phyloP scores from a whole-genome alignment of 345 rosid genomes.

The Ricinus communis region DNA sequence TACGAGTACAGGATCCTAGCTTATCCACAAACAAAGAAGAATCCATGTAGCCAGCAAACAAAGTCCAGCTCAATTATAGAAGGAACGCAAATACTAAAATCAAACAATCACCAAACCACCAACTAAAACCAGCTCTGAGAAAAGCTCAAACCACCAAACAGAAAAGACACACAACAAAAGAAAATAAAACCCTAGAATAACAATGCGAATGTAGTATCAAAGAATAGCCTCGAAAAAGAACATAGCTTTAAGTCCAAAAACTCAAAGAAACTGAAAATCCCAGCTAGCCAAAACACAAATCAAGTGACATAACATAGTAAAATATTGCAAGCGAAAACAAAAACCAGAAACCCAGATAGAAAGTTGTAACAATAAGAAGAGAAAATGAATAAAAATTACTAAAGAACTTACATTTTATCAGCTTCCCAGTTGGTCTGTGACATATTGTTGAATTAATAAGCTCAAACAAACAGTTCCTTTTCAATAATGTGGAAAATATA shows the following conservation, averaged over 20 bases:
- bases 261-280: conserved; percentile 19
- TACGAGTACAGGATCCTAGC: not conserved
- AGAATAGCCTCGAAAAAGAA: conserved; percentile 21
- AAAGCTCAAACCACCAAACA: not conserved
- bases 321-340: not conserved
- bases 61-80: not conserved
- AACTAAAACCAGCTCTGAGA: conserved; percentile 6
- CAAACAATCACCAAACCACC: not conserved
- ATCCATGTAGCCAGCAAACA: not conserved
- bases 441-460: conserved; percentile 30
- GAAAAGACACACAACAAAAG: conserved; percentile 12
- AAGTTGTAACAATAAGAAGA: not conserved
- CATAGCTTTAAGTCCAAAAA: conserved; percentile 27
- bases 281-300: conserved; percentile 33
- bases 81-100: not conserved
- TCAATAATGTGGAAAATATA: conserved; percentile 1
- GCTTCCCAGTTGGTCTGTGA: conserved; percentile 99
- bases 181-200: conserved; percentile 41
- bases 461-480: conserved; percentile 1
- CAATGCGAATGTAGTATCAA: conserved; percentile 14
- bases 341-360: conserved; percentile 20
- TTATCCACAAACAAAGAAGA: not conserved
- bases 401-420: conserved; percentile 84
- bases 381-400: conserved; percentile 3
- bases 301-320: conserved; percentile 11